Base-by-base conservation (phyloP, 805 yeast species). In the Saccharomycopsis olivae region DNA sequence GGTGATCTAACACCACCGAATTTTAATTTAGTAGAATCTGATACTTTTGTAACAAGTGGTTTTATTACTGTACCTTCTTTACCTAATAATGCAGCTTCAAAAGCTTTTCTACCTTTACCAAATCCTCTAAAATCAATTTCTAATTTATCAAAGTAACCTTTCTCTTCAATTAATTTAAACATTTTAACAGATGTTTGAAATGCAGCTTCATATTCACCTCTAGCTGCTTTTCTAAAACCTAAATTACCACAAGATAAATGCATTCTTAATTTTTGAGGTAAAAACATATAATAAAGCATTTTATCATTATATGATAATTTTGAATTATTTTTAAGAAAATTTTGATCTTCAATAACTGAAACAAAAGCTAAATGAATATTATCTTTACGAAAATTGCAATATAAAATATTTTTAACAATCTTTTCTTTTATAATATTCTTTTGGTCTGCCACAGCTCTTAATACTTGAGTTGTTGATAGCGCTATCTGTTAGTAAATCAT, bases 1-100 rank as follows among this genome's bases (percentile, higher is more conserved):
- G 89, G 94, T 16, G 95, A 69, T 53, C 92, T 75, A 35, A 73
- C 79, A 68, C 97, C 97, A 68, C 98, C 98, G 54, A 85, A 85
- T 60, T 83, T 81, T 65, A 89, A 69, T 43, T 73, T 73, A 4
- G 98, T 86, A 49, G 71, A 68, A 53, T 89, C 97, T 36, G 81
- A 70, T 24, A 89, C 63, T 52, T 87, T 74, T 25, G 71, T 69
- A 29, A 92, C 71, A 40, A 71, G 66, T n/a, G 70, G 68, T 54
- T 85, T 72, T 29, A 92, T 65, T 24, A 65, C 60, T 31, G 68
- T 61, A 39, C 96, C 96, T 65, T 89, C 97, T 56, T 82, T 83
- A 51, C 96, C 96, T 52, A 74, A 74, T 49, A 89, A 69, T 2
- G 94, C 95, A 39, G 77, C 78, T 41, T 76, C 62, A 50, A 92